phyloP scores from a whole-genome alignment of 805 yeast genomes.

The Cyberlindnera bimundalis region DNA sequence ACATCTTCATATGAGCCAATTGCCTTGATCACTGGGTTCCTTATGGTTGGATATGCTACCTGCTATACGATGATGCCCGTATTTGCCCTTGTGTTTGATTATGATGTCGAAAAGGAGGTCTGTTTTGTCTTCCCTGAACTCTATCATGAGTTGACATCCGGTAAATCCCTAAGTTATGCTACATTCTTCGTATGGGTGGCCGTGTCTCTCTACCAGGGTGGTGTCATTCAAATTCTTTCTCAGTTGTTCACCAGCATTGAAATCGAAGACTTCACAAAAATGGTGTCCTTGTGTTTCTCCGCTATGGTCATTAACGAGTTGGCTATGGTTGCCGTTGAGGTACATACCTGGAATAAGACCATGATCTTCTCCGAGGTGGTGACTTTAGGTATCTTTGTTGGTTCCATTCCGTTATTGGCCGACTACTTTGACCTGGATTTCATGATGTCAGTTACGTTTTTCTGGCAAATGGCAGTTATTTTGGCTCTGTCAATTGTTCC shows the following conservation, averaged over 20 bases:
- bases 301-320: slow-evolving; percentile 81
- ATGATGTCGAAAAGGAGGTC: slow-evolving; percentile 85
- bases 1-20: slow-evolving; percentile 88
- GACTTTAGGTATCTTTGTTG: slow-evolving; percentile 64
- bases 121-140: slow-evolving; percentile 92
- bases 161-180: slow-evolving; percentile 77
- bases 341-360: slow-evolving; percentile 82
- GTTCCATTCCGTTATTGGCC: slow-evolving; percentile 74
- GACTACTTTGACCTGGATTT: slow-evolving; percentile 83
- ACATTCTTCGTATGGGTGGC: slow-evolving; percentile 91
- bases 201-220: slow-evolving; percentile 89
- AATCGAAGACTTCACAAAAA: slow-evolving; percentile 48
- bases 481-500: slow-evolving; percentile 75
- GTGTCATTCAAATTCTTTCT: slow-evolving; percentile 75
- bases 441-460: slow-evolving; percentile 53
- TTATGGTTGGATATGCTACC: slow-evolving; percentile 98
- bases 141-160: slow-evolving; percentile 86
- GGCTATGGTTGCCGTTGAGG: slow-evolving; percentile 89
- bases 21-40: slow-evolving; percentile 92
- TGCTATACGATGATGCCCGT: slow-evolving; percentile 98
- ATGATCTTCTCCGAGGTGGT: slow-evolving; percentile 73
- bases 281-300: slow-evolving; percentile 88
- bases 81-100: slow-evolving; percentile 85
- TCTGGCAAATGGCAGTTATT: slow-evolving; percentile 67
- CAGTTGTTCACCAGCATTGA: slow-evolving; percentile 71